A percentile compares a stretch with the other conserved stretches of the same genome.
Conservation (phyloP, 371 early-diverging fungal species). For the Haplosporangium sp. region DNA sequence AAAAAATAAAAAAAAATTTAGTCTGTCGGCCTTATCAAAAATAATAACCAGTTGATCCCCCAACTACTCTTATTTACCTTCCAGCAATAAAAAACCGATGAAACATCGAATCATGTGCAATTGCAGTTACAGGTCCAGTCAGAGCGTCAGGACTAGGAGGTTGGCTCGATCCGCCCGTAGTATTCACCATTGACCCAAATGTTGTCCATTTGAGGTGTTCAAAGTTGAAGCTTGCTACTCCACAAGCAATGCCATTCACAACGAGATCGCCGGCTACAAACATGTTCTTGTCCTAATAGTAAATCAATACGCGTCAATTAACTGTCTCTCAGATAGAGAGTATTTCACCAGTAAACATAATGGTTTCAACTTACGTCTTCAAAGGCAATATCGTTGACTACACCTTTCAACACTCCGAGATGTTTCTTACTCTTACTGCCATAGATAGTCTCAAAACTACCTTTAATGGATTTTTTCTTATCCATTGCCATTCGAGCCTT, state of each 20-base stretch:
- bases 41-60: no score
- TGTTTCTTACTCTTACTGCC: slow-evolving; percentile 35
- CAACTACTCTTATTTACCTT: slow-evolving; percentile 10
- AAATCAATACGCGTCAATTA: neutral
- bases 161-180: slow-evolving; percentile 14
- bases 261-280: slow-evolving; percentile 64
- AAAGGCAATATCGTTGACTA: slow-evolving; percentile 64
- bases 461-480: slow-evolving; percentile 20
- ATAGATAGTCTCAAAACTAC: slow-evolving; percentile 34
- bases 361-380: slow-evolving; percentile 56
- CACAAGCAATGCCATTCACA: slow-evolving; percentile 56
- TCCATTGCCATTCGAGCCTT: slow-evolving; percentile 29
- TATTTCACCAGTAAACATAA: no score
- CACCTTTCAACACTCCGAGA: slow-evolving; percentile 53
- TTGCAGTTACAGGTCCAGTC: slow-evolving; percentile 36
- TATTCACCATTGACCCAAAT: slow-evolving; percentile 57
- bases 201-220: slow-evolving; percentile 59
- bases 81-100: slow-evolving; percentile 49
- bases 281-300: slow-evolving; percentile 54
- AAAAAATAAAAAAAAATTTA: neutral
- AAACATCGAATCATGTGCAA: slow-evolving; percentile 40
- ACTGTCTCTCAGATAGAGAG: neutral
- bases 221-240: slow-evolving; percentile 65
- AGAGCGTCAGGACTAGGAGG: slow-evolving; percentile 18
- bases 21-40: no score